These are phyloP conservation scores for Pharnaceum exiguum DNA, from an alignment of 148 eudicot species.

Conservation along the genomic window DNA sequence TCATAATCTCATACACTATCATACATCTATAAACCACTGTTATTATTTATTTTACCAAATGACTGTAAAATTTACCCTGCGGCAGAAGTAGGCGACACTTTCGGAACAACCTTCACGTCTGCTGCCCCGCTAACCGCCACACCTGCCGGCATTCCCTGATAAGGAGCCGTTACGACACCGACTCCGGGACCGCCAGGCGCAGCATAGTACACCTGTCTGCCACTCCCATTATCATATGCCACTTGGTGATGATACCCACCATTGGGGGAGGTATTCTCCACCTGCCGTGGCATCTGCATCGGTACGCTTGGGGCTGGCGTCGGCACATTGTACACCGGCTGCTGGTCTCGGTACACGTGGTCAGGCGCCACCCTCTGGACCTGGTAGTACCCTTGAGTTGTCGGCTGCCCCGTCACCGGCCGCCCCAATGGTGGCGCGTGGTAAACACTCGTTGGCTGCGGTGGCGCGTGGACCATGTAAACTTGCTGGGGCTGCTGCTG, in stretches of 20 bases:
- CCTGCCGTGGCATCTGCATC: constrained; percentile 27
- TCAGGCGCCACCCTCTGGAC: constrained; percentile 49
- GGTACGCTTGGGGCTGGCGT: constrained; percentile 25
- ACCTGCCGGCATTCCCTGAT: constrained; percentile 28
- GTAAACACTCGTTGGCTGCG: constrained; percentile 26
- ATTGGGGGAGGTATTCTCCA: constrained; percentile 32
- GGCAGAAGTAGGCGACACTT: constrained; percentile 21
- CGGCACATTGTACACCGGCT: constrained; percentile 35
- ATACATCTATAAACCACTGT: too few relatives aligned
- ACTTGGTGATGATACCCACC: constrained; percentile 41
- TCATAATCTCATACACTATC: too few relatives aligned
- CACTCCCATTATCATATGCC: constrained; percentile 59
- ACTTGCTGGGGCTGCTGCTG: constrained; percentile 30
- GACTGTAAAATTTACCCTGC: constrained; percentile 24
- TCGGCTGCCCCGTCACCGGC: constrained; percentile 32
- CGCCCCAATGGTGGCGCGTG: constrained; percentile 53
- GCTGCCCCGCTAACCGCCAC: constrained; percentile 17
- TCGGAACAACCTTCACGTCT: constrained; percentile 28
- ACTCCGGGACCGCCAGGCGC: constrained; percentile 34
- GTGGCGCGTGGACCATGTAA: constrained; percentile 50
- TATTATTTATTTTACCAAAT: too few relatives aligned
- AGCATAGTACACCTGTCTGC: constrained; percentile 68
- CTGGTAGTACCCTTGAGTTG: constrained; percentile 59
- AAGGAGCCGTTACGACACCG: constrained; percentile 33
- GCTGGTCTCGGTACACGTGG: constrained; percentile 39